Evolutionary conservation across 2,329 filamentous ascomycete species (phyloP), one percentile per base, ranked within the genome.

Genomic region (Fusarium xyrophilum): DNA sequence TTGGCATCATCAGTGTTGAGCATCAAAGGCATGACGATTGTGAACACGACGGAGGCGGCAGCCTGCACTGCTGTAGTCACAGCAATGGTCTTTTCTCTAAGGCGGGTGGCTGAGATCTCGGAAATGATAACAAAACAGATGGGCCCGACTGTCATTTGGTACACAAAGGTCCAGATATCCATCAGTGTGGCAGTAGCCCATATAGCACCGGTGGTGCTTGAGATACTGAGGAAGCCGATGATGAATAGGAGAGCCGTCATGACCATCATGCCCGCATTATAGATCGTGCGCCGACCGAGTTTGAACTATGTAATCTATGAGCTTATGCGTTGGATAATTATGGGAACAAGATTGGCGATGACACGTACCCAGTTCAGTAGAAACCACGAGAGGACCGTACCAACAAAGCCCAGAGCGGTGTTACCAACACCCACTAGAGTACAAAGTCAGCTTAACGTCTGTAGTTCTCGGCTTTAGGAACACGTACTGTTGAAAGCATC

Each of bases 101-200:
- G 73, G 14, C 81, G 78, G 4, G 78, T 79, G 0, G 79, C 79
- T 2, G 78, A 79, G 7, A 79, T 76, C 72, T 83, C 81, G 6
- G 80, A 74, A 1, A 82, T 75, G 44, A 82, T 73, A 14, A 79
- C 79, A 72, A 81, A 82, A 48, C 77, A 78, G 27, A 82, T 78
- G 4, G 81, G 81, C 0, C 81, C 81, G 30, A 82, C 76, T 6
- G 79, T 78, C 66, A 82, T 76, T 32, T 76, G 78, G 69, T 82
- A 82, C 19, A 76, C 69, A 28, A 80, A 75, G 10, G 81, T 79
- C 80, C 81, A 85, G 33, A 82, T 76, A 27, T 84, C 66, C 32
- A 80, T 76, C 7, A 83, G 75, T 1, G 76, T 71, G 0, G 79
- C 78, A 56, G 82, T 79, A 0, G 76, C 77, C 78, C 79, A 82